Conservation (phyloP, 768 basidiomycete species). For the Panaeolus papilionaceus region DNA sequence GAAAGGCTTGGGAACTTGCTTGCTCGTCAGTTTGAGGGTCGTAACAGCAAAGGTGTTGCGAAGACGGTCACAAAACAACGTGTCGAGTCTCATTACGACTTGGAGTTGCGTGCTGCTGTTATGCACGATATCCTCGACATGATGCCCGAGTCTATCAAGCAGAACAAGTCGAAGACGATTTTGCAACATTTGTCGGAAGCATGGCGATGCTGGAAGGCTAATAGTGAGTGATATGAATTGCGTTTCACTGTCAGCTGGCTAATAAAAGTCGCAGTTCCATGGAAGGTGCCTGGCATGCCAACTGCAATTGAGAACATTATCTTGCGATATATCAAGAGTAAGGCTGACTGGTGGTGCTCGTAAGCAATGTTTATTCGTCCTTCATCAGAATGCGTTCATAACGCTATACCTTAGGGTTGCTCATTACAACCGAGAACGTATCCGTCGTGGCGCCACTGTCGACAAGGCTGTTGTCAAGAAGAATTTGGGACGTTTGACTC, state of each 20-base stretch:
- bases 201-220: slow-evolving; percentile 98
- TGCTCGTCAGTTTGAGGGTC: slow-evolving; percentile 97
- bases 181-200: slow-evolving; percentile 97
- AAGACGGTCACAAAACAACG: slow-evolving; percentile 99
- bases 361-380: slow-evolving; percentile 40
- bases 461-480: slow-evolving; percentile 99
- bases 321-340: slow-evolving; percentile 97
- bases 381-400: neutral
- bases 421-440: slow-evolving; percentile 98
- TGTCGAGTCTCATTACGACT: slow-evolving; percentile 98
- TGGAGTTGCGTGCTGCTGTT: slow-evolving; percentile 96
- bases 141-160: slow-evolving; percentile 99
- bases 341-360: slow-evolving; percentile 99
- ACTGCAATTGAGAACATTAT: slow-evolving; percentile 99
- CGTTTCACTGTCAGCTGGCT: slow-evolving; percentile 9
- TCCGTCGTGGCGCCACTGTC: slow-evolving; percentile 94
- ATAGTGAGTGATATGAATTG: slow-evolving; percentile 55
- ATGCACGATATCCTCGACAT: slow-evolving; percentile 99
- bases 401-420: slow-evolving; percentile 64
- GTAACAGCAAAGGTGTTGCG: slow-evolving; percentile 95
- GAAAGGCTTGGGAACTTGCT: slow-evolving; percentile 90
- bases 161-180: slow-evolving; percentile 99
- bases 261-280: slow-evolving; percentile 66
- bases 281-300: slow-evolving; percentile 99
- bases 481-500: slow-evolving; percentile 97